Evolutionary conservation across 2,329 filamentous ascomycete genomes (phyloP).

Genomic region (Botrytis tulipae): DNA sequence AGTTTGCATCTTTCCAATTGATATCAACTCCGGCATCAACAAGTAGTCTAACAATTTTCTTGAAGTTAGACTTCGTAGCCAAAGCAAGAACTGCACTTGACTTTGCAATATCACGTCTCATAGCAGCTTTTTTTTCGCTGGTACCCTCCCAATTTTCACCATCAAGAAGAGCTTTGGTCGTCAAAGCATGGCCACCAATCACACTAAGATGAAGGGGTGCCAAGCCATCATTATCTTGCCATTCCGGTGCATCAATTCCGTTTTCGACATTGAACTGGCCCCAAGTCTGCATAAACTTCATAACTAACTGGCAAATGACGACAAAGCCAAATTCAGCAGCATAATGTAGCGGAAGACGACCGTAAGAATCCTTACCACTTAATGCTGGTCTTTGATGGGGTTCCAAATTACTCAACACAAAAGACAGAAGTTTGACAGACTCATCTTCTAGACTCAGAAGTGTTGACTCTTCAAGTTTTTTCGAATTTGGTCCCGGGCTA

Average conservation of each 20-base stretch:
- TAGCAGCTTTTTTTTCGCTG: slow-evolving; percentile 59
- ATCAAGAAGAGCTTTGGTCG: slow-evolving; percentile 76
- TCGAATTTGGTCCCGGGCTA: slow-evolving; percentile 56
- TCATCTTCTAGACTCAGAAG: slow-evolving; percentile 69
- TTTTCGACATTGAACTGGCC: slow-evolving; percentile 78
- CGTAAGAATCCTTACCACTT: slow-evolving; percentile 70
- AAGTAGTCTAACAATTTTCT: slow-evolving; percentile 78
- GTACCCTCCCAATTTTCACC: slow-evolving; percentile 73
- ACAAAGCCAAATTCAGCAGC: slow-evolving; percentile 93
- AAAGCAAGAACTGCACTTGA: slow-evolving; percentile 86
- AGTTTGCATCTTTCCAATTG: slow-evolving; percentile 78
- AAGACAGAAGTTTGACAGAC: slow-evolving; percentile 65
- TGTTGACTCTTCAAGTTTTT: slow-evolving; percentile 65
- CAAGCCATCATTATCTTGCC: slow-evolving; percentile 91
- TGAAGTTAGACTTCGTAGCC: slow-evolving; percentile 84
- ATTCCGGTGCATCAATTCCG: slow-evolving; percentile 81
- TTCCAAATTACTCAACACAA: slow-evolving; percentile 65
- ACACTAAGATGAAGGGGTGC: slow-evolving; percentile 90
- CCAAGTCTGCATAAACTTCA: slow-evolving; percentile 88
- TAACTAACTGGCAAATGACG: slow-evolving; percentile 82
- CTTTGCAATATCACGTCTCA: slow-evolving; percentile 70
- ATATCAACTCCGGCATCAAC: slow-evolving; percentile 89
- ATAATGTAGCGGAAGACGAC: slow-evolving; percentile 85
- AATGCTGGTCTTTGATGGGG: slow-evolving; percentile 67
- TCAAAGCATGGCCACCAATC: slow-evolving; percentile 83